A percentile compares a stretch with the other conserved stretches of the same genome.
Evolutionary conservation across 2,329 filamentous ascomycete species (phyloP).

Genomic region (Zasmidium cellare): DNA sequence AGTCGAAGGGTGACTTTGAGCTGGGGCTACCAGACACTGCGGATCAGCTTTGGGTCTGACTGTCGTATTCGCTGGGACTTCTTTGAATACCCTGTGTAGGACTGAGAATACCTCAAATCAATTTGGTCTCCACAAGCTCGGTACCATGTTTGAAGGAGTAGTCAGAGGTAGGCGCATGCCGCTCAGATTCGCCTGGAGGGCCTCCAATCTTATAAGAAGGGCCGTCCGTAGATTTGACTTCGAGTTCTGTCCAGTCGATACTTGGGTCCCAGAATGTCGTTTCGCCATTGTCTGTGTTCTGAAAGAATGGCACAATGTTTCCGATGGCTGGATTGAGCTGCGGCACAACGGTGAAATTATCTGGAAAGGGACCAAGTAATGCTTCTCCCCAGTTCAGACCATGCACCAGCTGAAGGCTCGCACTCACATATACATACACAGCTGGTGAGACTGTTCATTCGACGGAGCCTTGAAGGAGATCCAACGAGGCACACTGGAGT

Average conservation of each 20-base stretch:
- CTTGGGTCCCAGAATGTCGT: slow-evolving; percentile 13
- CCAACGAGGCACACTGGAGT: too few species aligned
- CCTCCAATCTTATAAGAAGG: slow-evolving; percentile 5
- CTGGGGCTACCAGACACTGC: not conserved
- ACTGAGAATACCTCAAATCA: not conserved
- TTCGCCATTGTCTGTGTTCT: not conserved
- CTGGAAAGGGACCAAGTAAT: slow-evolving; percentile 11
- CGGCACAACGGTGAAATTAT: not conserved
- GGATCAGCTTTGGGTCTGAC: not conserved
- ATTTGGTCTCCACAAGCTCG: slow-evolving; percentile 4
- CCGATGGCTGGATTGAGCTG: not conserved
- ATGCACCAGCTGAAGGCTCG: too few species aligned
- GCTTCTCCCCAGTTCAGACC: slow-evolving; percentile 13
- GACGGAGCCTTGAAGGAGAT: too few species aligned
- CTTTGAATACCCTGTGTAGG: not conserved
- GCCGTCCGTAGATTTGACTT: not conserved
- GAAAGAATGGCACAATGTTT: not conserved
- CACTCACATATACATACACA: too few species aligned
- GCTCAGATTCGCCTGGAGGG: slow-evolving; percentile 5
- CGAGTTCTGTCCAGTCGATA: slow-evolving; percentile 7
- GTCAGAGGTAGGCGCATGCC: slow-evolving; percentile 6
- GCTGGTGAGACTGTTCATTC: too few species aligned
- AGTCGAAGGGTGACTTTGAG: not conserved
- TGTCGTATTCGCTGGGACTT: not conserved
- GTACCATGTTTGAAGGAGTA: slow-evolving; percentile 2